Percentiles rank a stretch among this genome's conserved stretches.
phyloP scores from a whole-genome alignment of 2,329 filamentous ascomycete genomes.

The Fusarium continuum region DNA sequence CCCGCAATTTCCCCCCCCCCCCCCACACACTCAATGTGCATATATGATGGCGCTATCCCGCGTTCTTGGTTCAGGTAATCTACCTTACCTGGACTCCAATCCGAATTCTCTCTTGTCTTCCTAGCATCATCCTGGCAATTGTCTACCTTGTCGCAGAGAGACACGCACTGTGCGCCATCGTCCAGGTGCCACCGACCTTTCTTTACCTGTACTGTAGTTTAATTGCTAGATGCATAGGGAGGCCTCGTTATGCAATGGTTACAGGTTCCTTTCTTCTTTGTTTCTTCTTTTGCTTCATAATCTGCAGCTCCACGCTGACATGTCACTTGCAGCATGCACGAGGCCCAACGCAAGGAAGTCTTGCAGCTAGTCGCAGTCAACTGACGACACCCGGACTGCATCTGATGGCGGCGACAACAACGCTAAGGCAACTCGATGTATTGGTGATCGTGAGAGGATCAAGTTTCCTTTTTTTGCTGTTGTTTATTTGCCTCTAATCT shows the following conservation, averaged over 20 bases:
- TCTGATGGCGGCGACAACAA: conserved; percentile 30
- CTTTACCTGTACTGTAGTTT: neutral
- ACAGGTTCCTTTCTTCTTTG: neutral
- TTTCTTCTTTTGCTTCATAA: conserved; percentile 5
- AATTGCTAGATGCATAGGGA: neutral
- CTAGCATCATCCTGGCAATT: conserved; percentile 28
- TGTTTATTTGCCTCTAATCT: conserved; percentile 4
- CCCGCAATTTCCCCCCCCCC: neutral
- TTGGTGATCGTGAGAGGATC: neutral
- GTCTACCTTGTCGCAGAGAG: too few species aligned
- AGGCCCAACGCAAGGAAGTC: conserved; percentile 14
- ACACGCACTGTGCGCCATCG: conserved; percentile 8
- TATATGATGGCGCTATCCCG: conserved; percentile 40
- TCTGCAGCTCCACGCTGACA: conserved; percentile 14
- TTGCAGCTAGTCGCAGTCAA: conserved; percentile 22
- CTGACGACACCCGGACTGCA: conserved; percentile 5
- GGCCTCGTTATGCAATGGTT: conserved; percentile 4
- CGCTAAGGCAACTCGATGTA: conserved; percentile 19
- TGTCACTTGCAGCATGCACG: conserved; percentile 26
- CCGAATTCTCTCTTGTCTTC: neutral
- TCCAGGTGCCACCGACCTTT: too few species aligned
- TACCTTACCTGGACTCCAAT: conserved; percentile 10
- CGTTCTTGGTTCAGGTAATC: conserved; percentile 30
- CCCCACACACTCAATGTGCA: conserved; percentile 38
- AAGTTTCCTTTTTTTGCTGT: neutral